Percentiles rank a stretch among this genome's conserved stretches.
These are phyloP conservation scores for Westerdykella aurantiaca DNA, from an alignment of 2,329 filamentous ascomycete genomes.

Conservation along the genomic window DNA sequence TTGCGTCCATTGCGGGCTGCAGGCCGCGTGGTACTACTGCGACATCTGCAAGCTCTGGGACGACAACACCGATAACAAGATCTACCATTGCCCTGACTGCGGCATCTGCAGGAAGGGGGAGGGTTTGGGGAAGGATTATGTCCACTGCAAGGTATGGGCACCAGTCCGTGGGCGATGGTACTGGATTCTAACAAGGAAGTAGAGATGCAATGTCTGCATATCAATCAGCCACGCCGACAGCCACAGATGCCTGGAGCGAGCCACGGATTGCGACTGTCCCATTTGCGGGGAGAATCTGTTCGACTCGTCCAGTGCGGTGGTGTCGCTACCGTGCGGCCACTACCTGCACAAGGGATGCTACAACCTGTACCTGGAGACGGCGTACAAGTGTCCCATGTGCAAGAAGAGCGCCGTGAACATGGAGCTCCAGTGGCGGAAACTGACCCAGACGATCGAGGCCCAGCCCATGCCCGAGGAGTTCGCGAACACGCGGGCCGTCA, in stretches of 20 bases:
- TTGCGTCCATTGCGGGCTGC: slow-evolving; percentile 70
- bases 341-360: slow-evolving; percentile 92
- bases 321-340: slow-evolving; percentile 93
- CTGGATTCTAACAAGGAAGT: slow-evolving; percentile 18
- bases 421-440: slow-evolving; percentile 87
- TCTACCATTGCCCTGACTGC: slow-evolving; percentile 95
- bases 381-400: slow-evolving; percentile 95
- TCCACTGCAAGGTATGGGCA: slow-evolving; percentile 80
- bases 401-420: slow-evolving; percentile 96
- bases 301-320: slow-evolving; percentile 78
- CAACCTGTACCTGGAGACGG: slow-evolving; percentile 76
- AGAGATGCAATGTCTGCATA: slow-evolving; percentile 80
- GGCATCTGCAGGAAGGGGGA: slow-evolving; percentile 89
- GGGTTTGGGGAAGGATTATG: slow-evolving; percentile 92
- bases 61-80: slow-evolving; percentile 80
- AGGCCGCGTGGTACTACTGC: slow-evolving; percentile 86
- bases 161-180: background rate
- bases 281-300: slow-evolving; percentile 98
- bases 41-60: slow-evolving; percentile 96
- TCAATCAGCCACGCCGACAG: slow-evolving; percentile 77
- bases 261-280: slow-evolving; percentile 91
- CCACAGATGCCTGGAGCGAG: slow-evolving; percentile 90
- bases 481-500: slow-evolving; percentile 68
- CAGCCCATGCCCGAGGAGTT: slow-evolving; percentile 92
- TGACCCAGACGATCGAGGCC: slow-evolving; percentile 77